A percentile compares a stretch with the other conserved stretches of the same genome.
Evolutionary conservation across 164 flowering plant species (phyloP).

Genomic region (Vitis labrusca): DNA sequence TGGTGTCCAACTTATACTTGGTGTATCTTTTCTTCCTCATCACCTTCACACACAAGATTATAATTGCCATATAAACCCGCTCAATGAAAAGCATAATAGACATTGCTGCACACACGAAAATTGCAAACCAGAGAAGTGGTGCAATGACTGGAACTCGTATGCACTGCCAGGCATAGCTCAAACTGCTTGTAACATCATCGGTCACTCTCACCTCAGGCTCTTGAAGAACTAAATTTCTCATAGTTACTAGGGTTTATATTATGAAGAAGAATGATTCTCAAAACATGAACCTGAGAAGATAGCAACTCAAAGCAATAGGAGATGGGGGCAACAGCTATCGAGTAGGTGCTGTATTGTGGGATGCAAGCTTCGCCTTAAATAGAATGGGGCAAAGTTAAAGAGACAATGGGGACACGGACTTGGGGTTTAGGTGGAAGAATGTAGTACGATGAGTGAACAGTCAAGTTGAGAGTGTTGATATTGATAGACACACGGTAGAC

Average conservation of each 20-base stretch:
- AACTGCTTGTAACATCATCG: constrained; percentile 21
- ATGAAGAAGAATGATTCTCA: not conserved
- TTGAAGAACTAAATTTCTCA: constrained; percentile 30
- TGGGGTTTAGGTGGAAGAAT: constrained; percentile 26
- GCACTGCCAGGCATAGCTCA: constrained; percentile 32
- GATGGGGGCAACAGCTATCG: not conserved
- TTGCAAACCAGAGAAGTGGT: constrained; percentile 32
- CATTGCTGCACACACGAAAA: constrained; percentile 50
- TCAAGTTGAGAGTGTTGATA: constrained; percentile 5
- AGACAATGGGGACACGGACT: constrained; percentile 16
- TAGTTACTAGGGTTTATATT: constrained; percentile 8
- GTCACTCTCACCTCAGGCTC: constrained; percentile 19
- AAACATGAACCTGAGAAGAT: constrained; percentile 6
- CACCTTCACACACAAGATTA: constrained; percentile 41
- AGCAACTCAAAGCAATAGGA: not conserved
- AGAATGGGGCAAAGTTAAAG: constrained; percentile 1
- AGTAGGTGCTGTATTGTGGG: not conserved
- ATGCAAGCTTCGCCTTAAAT: constrained; percentile 19
- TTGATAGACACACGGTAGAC: constrained; percentile 39
- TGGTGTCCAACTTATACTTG: constrained; percentile 38
- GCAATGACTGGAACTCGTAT: constrained; percentile 38
- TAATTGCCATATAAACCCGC: constrained; percentile 59
- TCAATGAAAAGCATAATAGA: constrained; percentile 67
- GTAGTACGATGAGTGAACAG: constrained; percentile 23
- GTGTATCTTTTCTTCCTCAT: constrained; percentile 46